Base-by-base conservation (phyloP, 768 basidiomycete genomes). In the Suillus brevipes region DNA sequence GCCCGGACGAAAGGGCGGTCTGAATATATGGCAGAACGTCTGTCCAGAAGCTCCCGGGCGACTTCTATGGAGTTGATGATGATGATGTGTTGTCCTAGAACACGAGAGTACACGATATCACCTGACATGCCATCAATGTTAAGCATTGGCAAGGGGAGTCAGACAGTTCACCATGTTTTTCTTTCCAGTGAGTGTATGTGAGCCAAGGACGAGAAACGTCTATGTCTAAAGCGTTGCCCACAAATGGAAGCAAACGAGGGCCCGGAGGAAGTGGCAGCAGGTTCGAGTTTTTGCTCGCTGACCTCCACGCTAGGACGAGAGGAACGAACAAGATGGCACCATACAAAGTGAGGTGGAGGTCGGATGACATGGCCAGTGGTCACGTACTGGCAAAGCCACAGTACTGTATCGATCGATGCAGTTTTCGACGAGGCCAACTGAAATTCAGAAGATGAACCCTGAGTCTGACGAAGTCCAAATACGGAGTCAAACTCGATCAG, bases 1-100 rank as follows among this genome's bases (percentile, higher is more conserved):
- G 53, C 65, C 23, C 12, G 58, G 64, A 34, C 60, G 60, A 38
- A 34, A 61, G 14, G 47, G 36, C 70, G 55, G 49, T 70, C 69
- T 6, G 67, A 66, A 42, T 71, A 71, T 38, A 57, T 63, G n/a
- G 47, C 49, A 6, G 69, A 71, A 16, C 70, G 70, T 37, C 49
- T 47, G 16, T 70, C 70, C 38, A 70, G 37, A 23, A 71, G 64
- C 23, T 61, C 56, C 16, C 62, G 61, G 1, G 67, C 65, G 16
- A 65, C 36, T 43, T 70, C 55, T 7, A 65, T 65, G 28, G 68
- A 64, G 37, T 61, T 66, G 23, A 71, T 34, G 37, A 70, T 60
- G 20, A 71, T 52, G 20, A 65, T 50, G 28, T 68, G 63, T 49
- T 64, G 56, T 20, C 57, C 57, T 16, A 66, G 47, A 6, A 66